Evolutionary conservation across 2,329 filamentous ascomycete species (phyloP).

Genomic region (Monilinia polystroma): DNA sequence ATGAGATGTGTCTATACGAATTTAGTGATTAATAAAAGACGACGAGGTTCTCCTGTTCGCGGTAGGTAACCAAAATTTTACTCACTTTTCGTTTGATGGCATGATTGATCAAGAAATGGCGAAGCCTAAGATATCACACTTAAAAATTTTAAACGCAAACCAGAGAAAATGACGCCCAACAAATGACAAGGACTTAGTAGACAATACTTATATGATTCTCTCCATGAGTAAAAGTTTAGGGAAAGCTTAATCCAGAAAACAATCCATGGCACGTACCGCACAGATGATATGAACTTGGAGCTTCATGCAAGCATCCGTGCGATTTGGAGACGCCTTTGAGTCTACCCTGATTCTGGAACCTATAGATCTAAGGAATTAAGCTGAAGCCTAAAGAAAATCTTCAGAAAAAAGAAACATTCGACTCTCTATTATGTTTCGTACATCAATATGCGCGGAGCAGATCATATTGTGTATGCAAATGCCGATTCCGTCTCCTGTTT

Average conservation of each 20-base stretch:
- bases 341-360: neutral
- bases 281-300: neutral
- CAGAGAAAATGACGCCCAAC: neutral
- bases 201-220: neutral
- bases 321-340: constrained; percentile 5
- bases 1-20: neutral
- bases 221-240: neutral
- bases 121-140: too few relatives aligned
- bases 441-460: neutral
- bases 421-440: neutral
- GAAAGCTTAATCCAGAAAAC: neutral
- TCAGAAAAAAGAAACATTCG: neutral
- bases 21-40: neutral
- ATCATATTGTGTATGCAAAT: neutral
- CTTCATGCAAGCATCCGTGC: neutral
- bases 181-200: neutral
- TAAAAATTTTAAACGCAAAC: neutral
- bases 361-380: neutral
- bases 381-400: too few relatives aligned
- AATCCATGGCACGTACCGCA: neutral
- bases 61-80: neutral
- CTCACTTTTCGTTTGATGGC: constrained; percentile 3
- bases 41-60: neutral
- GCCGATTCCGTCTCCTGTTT: neutral
- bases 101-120: neutral